phyloP scores from a whole-genome alignment of 2,329 filamentous ascomycete genomes.

The Aspergillus luchuensis region DNA sequence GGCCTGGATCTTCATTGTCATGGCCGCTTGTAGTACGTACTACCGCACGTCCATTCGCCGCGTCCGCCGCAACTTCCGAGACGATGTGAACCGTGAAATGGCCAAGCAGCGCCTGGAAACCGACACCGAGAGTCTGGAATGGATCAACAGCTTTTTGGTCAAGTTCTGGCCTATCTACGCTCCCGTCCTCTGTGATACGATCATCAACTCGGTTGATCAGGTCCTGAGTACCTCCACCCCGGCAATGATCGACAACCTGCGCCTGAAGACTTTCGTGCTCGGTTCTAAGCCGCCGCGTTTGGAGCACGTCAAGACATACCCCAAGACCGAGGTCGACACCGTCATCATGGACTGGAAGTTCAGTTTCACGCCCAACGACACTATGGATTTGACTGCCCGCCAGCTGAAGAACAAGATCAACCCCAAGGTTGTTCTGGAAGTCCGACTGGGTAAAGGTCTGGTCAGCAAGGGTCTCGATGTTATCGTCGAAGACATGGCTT shows the following conservation, averaged over 20 bases:
- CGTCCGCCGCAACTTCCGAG: slow-evolving; percentile 91
- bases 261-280: slow-evolving; percentile 89
- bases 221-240: slow-evolving; percentile 91
- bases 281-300: slow-evolving; percentile 93
- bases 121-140: slow-evolving; percentile 90
- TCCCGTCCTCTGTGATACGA: slow-evolving; percentile 85
- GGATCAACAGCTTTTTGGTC: slow-evolving; percentile 98
- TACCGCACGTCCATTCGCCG: slow-evolving; percentile 93
- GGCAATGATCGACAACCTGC: slow-evolving; percentile 87
- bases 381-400: slow-evolving; percentile 81
- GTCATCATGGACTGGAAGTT: slow-evolving; percentile 99
- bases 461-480: slow-evolving; percentile 96
- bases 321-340: slow-evolving; percentile 90
- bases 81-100: slow-evolving; percentile 89
- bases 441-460: slow-evolving; percentile 92
- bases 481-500: slow-evolving; percentile 97
- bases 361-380: slow-evolving; percentile 96
- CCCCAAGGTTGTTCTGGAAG: slow-evolving; percentile 92
- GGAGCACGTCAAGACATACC: slow-evolving; percentile 98
- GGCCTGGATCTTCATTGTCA: slow-evolving; percentile 89
- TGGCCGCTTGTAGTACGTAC: slow-evolving; percentile 90
- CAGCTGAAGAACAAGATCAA: slow-evolving; percentile 96
- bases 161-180: slow-evolving; percentile 99
- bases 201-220: slow-evolving; percentile 93
- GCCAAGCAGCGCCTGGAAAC: slow-evolving; percentile 84